Base-by-base conservation (phyloP, 2,329 filamentous ascomycete genomes). In the Epicoccum nigrum region DNA sequence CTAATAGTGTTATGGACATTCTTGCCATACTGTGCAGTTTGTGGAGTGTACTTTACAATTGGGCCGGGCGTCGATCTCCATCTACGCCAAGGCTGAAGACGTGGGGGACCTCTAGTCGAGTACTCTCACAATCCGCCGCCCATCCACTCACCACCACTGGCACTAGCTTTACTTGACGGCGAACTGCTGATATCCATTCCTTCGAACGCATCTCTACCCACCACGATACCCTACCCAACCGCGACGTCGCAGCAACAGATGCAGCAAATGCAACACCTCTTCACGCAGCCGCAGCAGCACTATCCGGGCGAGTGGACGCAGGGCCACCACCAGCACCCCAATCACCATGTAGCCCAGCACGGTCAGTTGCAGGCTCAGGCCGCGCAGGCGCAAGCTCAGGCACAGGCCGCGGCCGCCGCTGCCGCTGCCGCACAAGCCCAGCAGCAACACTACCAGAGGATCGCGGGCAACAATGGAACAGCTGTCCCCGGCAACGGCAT, bases 381-480 rank as follows among this genome's bases (percentile, higher is more conserved):
- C 60, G 70, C 76, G 63, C 71, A 76, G 59, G 69, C 67, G 51
- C 23, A 25, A 9, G 72, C 62, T 8, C 83, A 85, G 62, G 77
- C 78, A 17, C 81, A 83, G 48, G 60, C 78, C 59, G 73, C 77
- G 58, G 81, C 82, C 32, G 71, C 74, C 25, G 80, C 79, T 12
- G 79, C 79, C 12, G 83, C 81, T 28, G 82, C 80, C 19, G 79
- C 77, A 42, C 79, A 76, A 21, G 71, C 70, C 31, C 73, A 75
- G 51, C 73, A 74, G 55, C 76, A 79, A 67, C 86, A 89, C 71
- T 92, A 90, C 75, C 88, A 83, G 71, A 87, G 89, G 59, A 83
- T 95, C 63, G 83, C 87, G 37, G 82, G 83, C 65, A 85, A 80
- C 59, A 86, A 86, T 67, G 86, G 83, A 62, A 80, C 79, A 46